phyloP scores from a whole-genome alignment of 148 eudicot genomes.

The Rhododendron ovatum region DNA sequence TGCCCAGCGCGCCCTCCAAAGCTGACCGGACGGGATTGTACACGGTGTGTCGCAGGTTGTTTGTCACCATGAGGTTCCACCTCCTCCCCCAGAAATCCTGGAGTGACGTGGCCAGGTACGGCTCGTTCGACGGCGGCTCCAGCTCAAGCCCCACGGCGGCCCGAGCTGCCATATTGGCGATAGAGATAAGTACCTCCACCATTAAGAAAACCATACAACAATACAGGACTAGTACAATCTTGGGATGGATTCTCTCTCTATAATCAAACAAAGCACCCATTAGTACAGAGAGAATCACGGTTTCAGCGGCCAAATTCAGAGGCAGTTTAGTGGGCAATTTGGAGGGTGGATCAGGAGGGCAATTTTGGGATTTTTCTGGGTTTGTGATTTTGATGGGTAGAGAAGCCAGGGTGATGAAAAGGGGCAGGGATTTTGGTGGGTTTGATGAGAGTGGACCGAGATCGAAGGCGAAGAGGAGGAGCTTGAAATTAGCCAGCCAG shows the following conservation, averaged over 20 bases:
- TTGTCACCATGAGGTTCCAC: conserved; percentile 50
- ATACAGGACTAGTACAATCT: conserved; percentile 15
- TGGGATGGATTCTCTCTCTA: conserved; percentile 13
- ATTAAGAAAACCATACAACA: conserved; percentile 32
- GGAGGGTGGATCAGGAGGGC: neutral
- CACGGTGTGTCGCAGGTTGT: conserved; percentile 17
- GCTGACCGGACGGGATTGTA: conserved; percentile 28
- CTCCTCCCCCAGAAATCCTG: conserved; percentile 58
- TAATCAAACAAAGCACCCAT: conserved; percentile 13
- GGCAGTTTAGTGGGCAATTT: conserved; percentile 1
- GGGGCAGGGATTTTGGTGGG: conserved; percentile 21
- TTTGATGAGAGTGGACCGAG: conserved; percentile 31
- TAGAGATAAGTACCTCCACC: conserved; percentile 33
- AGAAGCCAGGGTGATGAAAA: conserved; percentile 35
- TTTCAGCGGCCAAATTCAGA: conserved; percentile 24
- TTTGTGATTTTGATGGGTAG: conserved; percentile 42
- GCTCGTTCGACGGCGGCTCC: conserved; percentile 51
- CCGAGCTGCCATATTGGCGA: conserved; percentile 17
- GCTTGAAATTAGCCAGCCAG: conserved; percentile 57
- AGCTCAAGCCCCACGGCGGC: conserved; percentile 32
- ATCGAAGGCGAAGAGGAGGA: conserved; percentile 49
- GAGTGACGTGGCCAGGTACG: conserved; percentile 45
- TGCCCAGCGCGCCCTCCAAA: conserved; percentile 16
- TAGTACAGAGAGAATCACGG: conserved; percentile 10
- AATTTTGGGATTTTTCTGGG: conserved; percentile 4